A percentile compares a stretch with the other conserved stretches of the same genome.
Conservation (phyloP, 1,284 basidiomycete species). For the Trametes sp. region DNA sequence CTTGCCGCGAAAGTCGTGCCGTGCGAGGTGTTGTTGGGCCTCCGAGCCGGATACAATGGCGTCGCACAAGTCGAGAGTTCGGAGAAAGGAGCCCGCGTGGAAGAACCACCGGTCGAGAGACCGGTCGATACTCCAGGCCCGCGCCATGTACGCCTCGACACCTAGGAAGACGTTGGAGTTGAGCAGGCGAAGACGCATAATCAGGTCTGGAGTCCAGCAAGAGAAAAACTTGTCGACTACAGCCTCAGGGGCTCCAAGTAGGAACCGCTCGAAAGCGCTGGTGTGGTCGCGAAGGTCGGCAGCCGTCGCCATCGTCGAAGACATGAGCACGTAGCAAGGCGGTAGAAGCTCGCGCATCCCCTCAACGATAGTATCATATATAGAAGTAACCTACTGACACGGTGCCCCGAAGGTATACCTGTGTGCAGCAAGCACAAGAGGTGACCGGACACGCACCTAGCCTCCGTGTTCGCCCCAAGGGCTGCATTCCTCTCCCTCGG, state of each 20-base stretch:
- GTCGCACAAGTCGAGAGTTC: not conserved
- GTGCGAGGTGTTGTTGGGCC: not conserved
- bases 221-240: not conserved
- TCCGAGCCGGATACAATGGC: not conserved
- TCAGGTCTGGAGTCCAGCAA: not conserved
- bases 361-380: too few relatives aligned
- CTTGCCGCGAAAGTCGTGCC: not conserved
- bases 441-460: too few relatives aligned
- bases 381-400: too few relatives aligned
- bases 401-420: too few relatives aligned
- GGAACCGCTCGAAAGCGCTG: not conserved
- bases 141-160: not conserved
- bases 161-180: not conserved
- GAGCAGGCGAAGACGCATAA: not conserved
- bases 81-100: not conserved
- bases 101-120: not conserved
- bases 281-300: not conserved
- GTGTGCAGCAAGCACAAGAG: too few relatives aligned
- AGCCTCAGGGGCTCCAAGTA: not conserved
- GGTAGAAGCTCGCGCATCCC: too few relatives aligned
- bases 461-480: too few relatives aligned
- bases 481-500: too few relatives aligned
- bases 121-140: not conserved
- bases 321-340: not conserved
- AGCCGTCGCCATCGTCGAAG: not conserved